Evolutionary conservation across 306 rosid species (phyloP), one percentile per base, ranked within the genome.

Genomic region (Gillenia trifoliata): DNA sequence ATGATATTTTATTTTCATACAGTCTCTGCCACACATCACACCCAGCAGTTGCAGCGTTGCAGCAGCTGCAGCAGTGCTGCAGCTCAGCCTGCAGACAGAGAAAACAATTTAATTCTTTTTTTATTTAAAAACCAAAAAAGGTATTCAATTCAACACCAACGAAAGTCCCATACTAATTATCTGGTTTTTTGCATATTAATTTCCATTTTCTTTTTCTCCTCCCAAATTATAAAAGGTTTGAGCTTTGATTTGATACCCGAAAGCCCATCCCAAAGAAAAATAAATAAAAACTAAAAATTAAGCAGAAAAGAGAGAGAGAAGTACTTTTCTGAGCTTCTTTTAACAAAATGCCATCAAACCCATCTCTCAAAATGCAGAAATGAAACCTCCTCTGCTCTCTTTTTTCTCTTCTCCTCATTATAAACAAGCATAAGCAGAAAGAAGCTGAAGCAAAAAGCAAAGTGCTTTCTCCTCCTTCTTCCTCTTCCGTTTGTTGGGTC

Each of bases 21-120:
- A 31, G 56, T 85, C 76, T 88, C 89, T 92, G 98, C 86, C 95
- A 87, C 88, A 87, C 93, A 90, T 86, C 96, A 90, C 95, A 78
- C 93, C 86, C 85, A 84, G 86, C 94, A 83, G 85, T 81, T 83
- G 87, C 90, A 90, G 96, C 86, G 38, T 83, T 86, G 88, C 91
- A 85, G 90, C 85, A 66, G 85, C 79, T 78, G 92, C 93, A 82
- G 86, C 85, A 83, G 85, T 78, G 90, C 87, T 79, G 84, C 87
- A 68, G 77, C 79, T 76, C 85, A 78, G 86, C 89, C 30, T 65
- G 59, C 86, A 64, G 81, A 83, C 36, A 81, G 72, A 80, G 61
- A 71, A 61, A 40, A 31, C 16, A 16, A 31, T 7, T 30, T 16
- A 29, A 61, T 61, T 12, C 29, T 29, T 25, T 62, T 30, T 30